Percentiles rank a stretch among this genome's conserved stretches.
Evolutionary conservation across 805 yeast genomes (phyloP).

Genomic region (Nakazawaea populi): DNA sequence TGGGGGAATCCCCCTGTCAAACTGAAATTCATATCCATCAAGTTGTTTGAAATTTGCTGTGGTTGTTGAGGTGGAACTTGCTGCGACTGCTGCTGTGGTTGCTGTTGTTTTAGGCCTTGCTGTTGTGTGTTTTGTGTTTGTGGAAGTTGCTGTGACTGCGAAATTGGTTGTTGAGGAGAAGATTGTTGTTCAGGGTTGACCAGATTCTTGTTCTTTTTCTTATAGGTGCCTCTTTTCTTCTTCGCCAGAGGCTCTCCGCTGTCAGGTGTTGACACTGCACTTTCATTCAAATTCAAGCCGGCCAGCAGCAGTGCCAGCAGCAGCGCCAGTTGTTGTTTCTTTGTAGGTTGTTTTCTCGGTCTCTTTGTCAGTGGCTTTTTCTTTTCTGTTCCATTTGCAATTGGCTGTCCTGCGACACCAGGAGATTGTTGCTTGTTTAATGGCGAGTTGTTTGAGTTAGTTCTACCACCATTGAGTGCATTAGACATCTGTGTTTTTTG

Average conservation of each 20-base stretch:
- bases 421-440: not conserved
- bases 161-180: not conserved
- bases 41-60: conserved; percentile 11
- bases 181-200: not conserved
- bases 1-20: conserved; percentile 6
- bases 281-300: conserved; percentile 1
- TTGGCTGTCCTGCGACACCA: not conserved
- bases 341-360: conserved; percentile 10
- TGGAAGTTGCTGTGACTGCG: conserved; percentile 12
- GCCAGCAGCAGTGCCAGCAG: conserved; percentile 2
- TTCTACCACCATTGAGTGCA: conserved; percentile 4
- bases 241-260: conserved; percentile 7
- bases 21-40: conserved; percentile 9
- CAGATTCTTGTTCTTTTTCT: conserved; percentile 9
- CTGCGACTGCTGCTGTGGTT: conserved; percentile 15
- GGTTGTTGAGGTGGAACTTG: conserved; percentile 14
- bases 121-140: conserved; percentile 13
- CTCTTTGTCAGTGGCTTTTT: conserved; percentile 9
- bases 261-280: conserved; percentile 8
- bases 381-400: not conserved
- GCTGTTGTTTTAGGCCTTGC: not conserved
- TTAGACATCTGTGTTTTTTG: conserved; percentile 7
- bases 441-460: not conserved
- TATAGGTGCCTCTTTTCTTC: conserved; percentile 13
- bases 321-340: conserved; percentile 11